Base-by-base conservation (phyloP, 305 asterid genomes). In the Solanum hybrid region DNA sequence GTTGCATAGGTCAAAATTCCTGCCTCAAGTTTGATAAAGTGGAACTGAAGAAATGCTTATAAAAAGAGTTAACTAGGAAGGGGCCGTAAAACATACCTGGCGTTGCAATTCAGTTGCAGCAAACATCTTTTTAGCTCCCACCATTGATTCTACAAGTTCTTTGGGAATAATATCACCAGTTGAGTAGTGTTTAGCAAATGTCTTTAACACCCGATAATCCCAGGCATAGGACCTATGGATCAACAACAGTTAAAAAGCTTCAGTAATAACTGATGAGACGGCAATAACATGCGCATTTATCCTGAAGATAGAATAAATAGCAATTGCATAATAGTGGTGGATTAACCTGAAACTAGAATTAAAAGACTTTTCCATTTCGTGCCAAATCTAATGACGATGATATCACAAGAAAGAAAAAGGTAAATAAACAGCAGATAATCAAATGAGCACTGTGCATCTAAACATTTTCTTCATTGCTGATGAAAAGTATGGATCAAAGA, bases 61-160 rank as follows among this genome's bases (percentile, higher is more conserved):
- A 89, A 86, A 87, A 87, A 37, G 28, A 51, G 89, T 88, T 79
- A 89, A 88, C 89, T 35, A 42, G 77, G 78, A 75, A 74, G 39
- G 46, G 42, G 22, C 88, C 83, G 11, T 80, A 90, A 73, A 75
- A 90, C 93, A 91, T 91, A 97, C 99, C 99, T 97, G 99, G 46
- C 95, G 95, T 91, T 97, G 99, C 94, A 97, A 92, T 93, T 97
- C 99, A 4, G 96, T 97, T 69, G 97, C 99, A 91, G 96, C 94
- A 94, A 97, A 97, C 99, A 97, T 95, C 73, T 92, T 93, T 94
- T 95, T 96, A 90, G 98, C 98, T 89, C 93, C 98, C 80, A 64
- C 87, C 92, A 97, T 92, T 74, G 99, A 95, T 88, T 95, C 89
- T 51, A 97, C 97, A 94, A 97, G 90, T 91, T 93, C 90, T 92